Conservation (phyloP, 2,329 filamentous ascomycete species). For the Metarhizium sp. region DNA sequence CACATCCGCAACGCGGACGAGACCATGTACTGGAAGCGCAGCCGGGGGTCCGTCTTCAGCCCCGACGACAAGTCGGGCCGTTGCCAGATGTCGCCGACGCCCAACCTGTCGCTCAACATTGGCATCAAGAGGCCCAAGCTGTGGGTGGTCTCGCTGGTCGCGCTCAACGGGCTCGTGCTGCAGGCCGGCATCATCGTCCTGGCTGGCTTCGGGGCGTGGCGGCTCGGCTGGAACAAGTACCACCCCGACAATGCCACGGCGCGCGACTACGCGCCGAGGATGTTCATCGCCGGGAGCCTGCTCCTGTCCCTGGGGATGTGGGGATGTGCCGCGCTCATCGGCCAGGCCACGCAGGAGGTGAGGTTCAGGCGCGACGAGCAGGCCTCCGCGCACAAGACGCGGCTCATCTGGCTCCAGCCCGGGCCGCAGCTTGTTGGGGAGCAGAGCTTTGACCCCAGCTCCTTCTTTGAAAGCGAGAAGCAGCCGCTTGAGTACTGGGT, state of each 20-base stretch:
- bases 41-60: not conserved
- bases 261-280: conserved; percentile 9
- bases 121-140: conserved; percentile 6
- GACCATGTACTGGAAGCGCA: not conserved
- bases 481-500: too few species aligned
- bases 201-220: conserved; percentile 11
- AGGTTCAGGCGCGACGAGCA: too few species aligned
- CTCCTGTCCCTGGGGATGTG: conserved; percentile 13
- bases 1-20: not conserved
- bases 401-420: too few species aligned
- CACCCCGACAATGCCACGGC: not conserved
- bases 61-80: not conserved
- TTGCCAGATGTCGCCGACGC: conserved; percentile 4
- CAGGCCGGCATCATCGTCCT: conserved; percentile 10
- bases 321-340: not conserved
- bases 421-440: too few species aligned
- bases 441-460: too few species aligned
- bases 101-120: conserved; percentile 9
- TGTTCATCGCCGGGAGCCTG: conserved; percentile 12
- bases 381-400: too few species aligned
- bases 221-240: conserved; percentile 6
- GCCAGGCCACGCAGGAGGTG: too few species aligned
- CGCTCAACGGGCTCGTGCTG: conserved; percentile 7
- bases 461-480: too few species aligned
- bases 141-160: conserved; percentile 7